Evolutionary conservation across 768 basidiomycete species (phyloP).

Genomic region (Collybia nuda): DNA sequence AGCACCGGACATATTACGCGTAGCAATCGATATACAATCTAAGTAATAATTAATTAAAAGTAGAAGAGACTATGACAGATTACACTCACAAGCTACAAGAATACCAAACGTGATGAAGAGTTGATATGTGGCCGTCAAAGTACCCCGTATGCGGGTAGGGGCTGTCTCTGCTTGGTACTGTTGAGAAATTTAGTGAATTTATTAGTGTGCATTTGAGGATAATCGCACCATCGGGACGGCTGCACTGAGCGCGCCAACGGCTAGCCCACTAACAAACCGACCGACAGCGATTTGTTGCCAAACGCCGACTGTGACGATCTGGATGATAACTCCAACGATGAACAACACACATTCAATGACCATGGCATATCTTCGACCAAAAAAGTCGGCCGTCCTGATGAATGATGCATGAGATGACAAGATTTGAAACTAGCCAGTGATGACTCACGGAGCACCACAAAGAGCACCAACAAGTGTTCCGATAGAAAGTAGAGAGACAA

Average conservation of each 20-base stretch:
- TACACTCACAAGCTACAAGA: constrained; percentile 54
- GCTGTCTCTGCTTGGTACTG: constrained; percentile 74
- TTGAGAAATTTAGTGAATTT: not conserved
- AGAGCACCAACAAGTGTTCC: constrained; percentile 68
- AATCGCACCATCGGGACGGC: constrained; percentile 59
- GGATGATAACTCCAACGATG: constrained; percentile 59
- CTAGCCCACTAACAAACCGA: constrained; percentile 64
- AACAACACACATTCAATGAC: constrained; percentile 56
- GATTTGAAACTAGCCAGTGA: not conserved
- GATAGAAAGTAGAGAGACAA: constrained; percentile 70
- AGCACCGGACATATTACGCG: constrained; percentile 44
- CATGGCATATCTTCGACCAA: constrained; percentile 72
- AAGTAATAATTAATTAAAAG: not conserved
- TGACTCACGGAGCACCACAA: constrained; percentile 56
- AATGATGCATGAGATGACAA: constrained; percentile 2
- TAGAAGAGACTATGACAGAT: not conserved
- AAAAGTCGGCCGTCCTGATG: constrained; percentile 53
- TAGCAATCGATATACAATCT: constrained; percentile 73
- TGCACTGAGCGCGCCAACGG: constrained; percentile 66
- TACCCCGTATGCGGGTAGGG: constrained; percentile 69
- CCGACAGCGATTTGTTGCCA: constrained; percentile 75
- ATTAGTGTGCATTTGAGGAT: not conserved
- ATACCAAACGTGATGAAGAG: constrained; percentile 73
- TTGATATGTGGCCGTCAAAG: constrained; percentile 61
- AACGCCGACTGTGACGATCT: constrained; percentile 43